Conservation (phyloP, 2,329 filamentous ascomycete genomes). For the Ambrosiella cleistominuta region DNA sequence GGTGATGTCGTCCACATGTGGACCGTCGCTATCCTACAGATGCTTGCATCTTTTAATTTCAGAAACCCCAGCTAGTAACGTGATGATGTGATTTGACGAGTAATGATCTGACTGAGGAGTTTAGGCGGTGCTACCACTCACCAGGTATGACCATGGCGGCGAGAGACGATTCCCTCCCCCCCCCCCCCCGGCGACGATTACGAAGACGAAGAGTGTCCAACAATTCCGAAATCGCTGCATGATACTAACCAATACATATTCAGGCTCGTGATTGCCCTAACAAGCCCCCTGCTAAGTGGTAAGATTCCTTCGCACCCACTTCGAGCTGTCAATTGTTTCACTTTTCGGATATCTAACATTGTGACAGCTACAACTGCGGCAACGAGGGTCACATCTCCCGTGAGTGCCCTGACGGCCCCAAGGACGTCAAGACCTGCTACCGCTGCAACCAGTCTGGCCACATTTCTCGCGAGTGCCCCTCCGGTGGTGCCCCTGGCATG, state of each 20-base stretch:
- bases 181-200: background rate
- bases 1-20: too few relatives aligned
- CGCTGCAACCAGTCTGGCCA: constrained; percentile 71
- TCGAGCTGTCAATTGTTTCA: background rate
- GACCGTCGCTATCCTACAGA: too few relatives aligned
- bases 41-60: background rate
- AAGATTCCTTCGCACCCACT: constrained; percentile 21
- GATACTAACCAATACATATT: constrained; percentile 14
- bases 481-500: constrained; percentile 22
- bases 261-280: constrained; percentile 75
- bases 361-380: constrained; percentile 52
- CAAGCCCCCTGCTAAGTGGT: constrained; percentile 71
- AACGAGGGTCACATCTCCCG: constrained; percentile 69
- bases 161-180: constrained; percentile 3
- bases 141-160: constrained; percentile 40
- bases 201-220: constrained; percentile 6
- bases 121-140: constrained; percentile 56
- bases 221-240: background rate
- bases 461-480: constrained; percentile 74
- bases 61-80: background rate
- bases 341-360: constrained; percentile 18
- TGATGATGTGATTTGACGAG: constrained; percentile 6
- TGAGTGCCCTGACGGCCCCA: constrained; percentile 76
- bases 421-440: constrained; percentile 68
- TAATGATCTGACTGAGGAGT: constrained; percentile 16